phyloP scores from a whole-genome alignment of 148 eudicot species.

The Diospyros lotus region DNA sequence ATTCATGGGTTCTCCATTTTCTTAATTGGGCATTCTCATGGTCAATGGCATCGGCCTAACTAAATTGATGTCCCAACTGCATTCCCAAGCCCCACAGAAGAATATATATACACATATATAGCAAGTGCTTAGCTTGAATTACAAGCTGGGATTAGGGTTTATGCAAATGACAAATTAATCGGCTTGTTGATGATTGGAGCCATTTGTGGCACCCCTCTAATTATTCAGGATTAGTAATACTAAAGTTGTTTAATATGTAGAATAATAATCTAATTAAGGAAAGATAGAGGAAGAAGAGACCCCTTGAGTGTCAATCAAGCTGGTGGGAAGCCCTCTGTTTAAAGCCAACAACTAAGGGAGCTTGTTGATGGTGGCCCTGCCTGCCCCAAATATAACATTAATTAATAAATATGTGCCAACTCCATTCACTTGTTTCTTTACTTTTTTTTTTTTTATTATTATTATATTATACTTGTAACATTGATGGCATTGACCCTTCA shows the following conservation, averaged over 20 bases:
- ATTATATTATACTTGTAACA: too few species aligned
- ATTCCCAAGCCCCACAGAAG: background rate
- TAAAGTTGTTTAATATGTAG: too few species aligned
- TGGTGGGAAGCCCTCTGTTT: background rate
- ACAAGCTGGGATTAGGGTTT: background rate
- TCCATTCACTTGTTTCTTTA: too few species aligned
- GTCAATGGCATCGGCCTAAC: background rate
- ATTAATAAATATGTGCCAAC: too few species aligned
- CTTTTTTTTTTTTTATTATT: too few species aligned
- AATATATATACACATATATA: too few species aligned
- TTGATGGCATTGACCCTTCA: background rate
- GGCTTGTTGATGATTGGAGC: background rate
- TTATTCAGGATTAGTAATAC: too few species aligned
- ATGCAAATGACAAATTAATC: background rate
- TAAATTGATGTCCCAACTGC: background rate
- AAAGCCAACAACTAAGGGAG: background rate
- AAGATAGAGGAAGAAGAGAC: background rate
- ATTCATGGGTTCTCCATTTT: background rate
- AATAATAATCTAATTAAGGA: too few species aligned
- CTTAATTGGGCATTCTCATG: background rate
- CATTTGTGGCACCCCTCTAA: background rate
- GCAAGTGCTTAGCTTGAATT: background rate
- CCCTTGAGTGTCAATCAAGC: background rate
- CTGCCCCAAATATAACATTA: too few species aligned
- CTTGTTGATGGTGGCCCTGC: background rate